phyloP scores from a whole-genome alignment of 768 basidiomycete species.

The Cytidiella melzeri region DNA sequence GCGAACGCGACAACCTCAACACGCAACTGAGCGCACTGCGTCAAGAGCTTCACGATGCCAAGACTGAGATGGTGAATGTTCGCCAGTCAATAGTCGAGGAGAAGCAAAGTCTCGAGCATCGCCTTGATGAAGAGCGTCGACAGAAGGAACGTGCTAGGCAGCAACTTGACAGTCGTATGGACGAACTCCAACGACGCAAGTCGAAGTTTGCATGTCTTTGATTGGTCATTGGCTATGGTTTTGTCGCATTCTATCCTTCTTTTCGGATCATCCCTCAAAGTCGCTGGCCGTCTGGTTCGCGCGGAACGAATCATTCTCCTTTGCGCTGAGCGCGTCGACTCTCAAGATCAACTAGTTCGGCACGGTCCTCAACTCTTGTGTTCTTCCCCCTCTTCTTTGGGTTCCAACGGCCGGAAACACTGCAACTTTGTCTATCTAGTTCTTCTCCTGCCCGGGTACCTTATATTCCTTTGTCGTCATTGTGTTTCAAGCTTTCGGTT shows the following conservation, averaged over 20 bases:
- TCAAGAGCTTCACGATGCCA: conserved; percentile 68
- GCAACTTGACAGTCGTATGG: conserved; percentile 84
- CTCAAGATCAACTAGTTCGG: neutral
- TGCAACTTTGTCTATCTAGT: neutral
- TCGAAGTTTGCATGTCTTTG: conserved; percentile 90
- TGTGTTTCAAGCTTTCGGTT: conserved; percentile 4
- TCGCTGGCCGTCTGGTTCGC: neutral
- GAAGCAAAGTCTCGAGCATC: conserved; percentile 79
- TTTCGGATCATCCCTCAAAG: neutral
- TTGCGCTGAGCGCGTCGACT: no score
- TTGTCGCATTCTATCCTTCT: neutral
- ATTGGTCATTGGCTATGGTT: conserved; percentile 17
- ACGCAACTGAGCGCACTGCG: conserved; percentile 61
- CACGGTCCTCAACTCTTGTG: neutral
- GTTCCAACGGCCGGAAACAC: conserved; percentile 4
- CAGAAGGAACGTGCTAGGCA: conserved; percentile 86
- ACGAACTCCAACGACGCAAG: conserved; percentile 77
- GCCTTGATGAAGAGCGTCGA: conserved; percentile 79
- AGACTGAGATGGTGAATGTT: conserved; percentile 72
- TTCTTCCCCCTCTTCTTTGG: conserved; percentile 5
- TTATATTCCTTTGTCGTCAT: conserved; percentile 1
- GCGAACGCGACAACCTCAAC: conserved; percentile 75
- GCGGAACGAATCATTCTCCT: neutral
- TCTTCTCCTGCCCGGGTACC: conserved; percentile 1
- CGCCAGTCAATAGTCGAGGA: conserved; percentile 81